Conservation (phyloP, 805 yeast genomes). For the Hanseniaspora singularis region DNA sequence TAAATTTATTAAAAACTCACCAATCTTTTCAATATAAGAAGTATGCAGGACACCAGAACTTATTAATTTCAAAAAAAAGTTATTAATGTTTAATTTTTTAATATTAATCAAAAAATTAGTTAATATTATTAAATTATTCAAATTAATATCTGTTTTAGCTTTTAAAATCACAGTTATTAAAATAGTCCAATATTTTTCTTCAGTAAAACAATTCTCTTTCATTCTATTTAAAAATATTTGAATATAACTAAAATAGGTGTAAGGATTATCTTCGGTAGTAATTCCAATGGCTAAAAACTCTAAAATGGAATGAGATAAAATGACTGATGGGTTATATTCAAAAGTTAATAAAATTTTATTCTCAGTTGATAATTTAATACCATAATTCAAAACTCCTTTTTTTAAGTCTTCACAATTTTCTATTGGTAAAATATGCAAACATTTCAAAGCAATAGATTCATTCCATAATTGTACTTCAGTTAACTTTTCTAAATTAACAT, state of each 20-base stretch:
- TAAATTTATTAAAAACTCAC: slow-evolving; percentile 8
- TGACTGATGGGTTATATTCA: slow-evolving; percentile 1
- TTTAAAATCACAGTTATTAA: slow-evolving; percentile 4
- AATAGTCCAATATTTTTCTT: slow-evolving; percentile 9
- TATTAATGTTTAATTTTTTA: slow-evolving; percentile 2
- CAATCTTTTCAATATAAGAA: background rate
- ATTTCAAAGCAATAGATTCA: slow-evolving; percentile 8
- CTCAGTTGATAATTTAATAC: background rate
- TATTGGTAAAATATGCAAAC: slow-evolving; percentile 1
- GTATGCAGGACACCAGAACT: slow-evolving; percentile 12
- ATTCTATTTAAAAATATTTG: background rate
- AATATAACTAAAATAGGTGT: background rate
- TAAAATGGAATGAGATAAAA: slow-evolving; percentile 4
- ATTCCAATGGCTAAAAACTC: background rate
- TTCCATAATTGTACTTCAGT: slow-evolving; percentile 8
- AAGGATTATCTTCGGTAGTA: background rate
- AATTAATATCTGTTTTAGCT: background rate
- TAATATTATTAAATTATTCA: background rate
- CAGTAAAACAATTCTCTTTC: background rate
- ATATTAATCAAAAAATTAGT: slow-evolving; percentile 5
- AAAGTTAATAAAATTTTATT: background rate
- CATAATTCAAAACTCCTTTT: background rate
- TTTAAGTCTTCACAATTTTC: background rate
- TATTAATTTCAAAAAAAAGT: slow-evolving; percentile 12
- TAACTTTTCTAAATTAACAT: background rate